These are phyloP conservation scores for Cercophora scortea DNA, from an alignment of 495 filamentous ascomycete species.

Conservation along the genomic window DNA sequence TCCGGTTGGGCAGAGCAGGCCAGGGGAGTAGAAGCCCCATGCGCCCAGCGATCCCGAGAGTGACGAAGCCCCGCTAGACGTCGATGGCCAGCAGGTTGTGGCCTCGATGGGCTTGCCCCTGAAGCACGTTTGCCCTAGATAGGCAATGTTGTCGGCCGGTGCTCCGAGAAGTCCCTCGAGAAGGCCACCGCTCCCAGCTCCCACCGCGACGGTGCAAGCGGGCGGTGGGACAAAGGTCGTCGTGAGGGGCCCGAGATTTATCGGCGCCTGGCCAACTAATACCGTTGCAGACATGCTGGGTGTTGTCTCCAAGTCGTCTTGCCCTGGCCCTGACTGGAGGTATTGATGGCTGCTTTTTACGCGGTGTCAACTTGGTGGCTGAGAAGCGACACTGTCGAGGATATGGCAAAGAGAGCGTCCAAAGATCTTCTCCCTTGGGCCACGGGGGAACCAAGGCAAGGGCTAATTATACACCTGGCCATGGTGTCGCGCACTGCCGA, in stretches of 20 bases:
- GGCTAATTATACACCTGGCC: no score
- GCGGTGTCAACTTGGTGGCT: no score
- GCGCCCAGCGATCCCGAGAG: slow-evolving; percentile 11
- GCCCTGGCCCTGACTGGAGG: no score
- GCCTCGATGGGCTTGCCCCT: slow-evolving; percentile 13
- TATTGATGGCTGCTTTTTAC: no score
- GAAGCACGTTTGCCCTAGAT: slow-evolving; percentile 17
- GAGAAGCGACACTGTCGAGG: no score
- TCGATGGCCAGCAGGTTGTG: slow-evolving; percentile 25
- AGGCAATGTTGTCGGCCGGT: slow-evolving; percentile 7
- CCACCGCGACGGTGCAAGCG: slow-evolving; percentile 22
- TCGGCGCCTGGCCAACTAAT: slow-evolving; percentile 16
- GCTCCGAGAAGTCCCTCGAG: slow-evolving; percentile 11
- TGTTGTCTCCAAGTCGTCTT: neutral
- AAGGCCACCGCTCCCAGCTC: slow-evolving; percentile 6
- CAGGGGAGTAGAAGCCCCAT: slow-evolving; percentile 28
- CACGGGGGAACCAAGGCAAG: no score
- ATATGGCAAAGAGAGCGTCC: no score
- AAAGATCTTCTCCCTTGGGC: no score
- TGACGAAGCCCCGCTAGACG: slow-evolving; percentile 9
- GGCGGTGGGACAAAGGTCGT: slow-evolving; percentile 28
- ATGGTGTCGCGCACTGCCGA: neutral
- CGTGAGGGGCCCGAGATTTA: slow-evolving; percentile 26
- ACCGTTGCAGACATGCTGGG: slow-evolving; percentile 14
- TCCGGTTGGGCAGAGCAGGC: slow-evolving; percentile 23